Evolutionary conservation across 441 rosid genomes (phyloP), one percentile per base, ranked within the genome.

Genomic region (Erysimum cheiri): DNA sequence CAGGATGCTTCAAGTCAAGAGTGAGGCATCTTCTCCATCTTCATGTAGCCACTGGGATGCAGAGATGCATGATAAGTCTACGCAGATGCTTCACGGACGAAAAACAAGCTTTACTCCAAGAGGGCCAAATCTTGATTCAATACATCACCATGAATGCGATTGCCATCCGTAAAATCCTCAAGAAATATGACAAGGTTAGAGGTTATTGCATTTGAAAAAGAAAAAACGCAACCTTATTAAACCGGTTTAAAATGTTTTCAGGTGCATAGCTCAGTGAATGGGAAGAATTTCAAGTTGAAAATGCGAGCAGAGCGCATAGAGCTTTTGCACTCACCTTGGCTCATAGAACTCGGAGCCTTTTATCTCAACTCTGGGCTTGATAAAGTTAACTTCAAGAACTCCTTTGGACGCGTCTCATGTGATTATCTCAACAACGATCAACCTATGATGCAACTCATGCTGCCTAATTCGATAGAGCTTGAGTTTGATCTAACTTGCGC

Each of bases 281-380:
- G 98, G 59, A 87, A 80, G 77, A 86, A 87, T 26, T 91, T 93
- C 73, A 91, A 83, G 64, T 81, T 85, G 78, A 91, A 88, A 84
- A 53, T 93, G 95, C 79, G 87, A 70, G 90, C 92, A 0, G 91
- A 88, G 64, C 96, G 91, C 46, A 81, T 85, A 36, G 97, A 93
- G 84, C 88, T 91, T 24, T 74, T 93, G 82, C 95, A 88, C 41
- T 91, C 90, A 13, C 98, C 98, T 59, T 93, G 97, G 98, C 81
- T 93, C 36, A 82, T 93, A 64, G 98, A 93, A 74, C 77, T 93
- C 73, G 98, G 97, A 69, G 98, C 93, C 26, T 88, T 93, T 72
- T 86, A 67, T 74, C 80, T 93, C 76, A 91, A 93, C 78, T 84
- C 82, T 28, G 89, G 83, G 11, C 74, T 83, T 40, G 83, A 85